phyloP scores from a whole-genome alignment of 2,329 filamentous ascomycete genomes.

The Xylaria sp. region DNA sequence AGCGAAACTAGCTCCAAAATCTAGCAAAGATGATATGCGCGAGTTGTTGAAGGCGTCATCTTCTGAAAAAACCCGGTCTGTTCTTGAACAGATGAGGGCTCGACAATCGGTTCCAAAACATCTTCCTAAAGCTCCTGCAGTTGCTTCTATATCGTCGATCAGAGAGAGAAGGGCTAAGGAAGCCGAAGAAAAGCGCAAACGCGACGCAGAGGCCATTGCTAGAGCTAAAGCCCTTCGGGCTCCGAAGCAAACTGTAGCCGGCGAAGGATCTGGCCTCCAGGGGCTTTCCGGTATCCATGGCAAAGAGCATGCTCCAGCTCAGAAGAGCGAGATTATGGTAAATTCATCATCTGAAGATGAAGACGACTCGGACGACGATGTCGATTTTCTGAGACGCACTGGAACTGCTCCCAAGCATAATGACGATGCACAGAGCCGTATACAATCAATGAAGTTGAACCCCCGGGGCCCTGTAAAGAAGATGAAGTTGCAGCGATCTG shows the following conservation, averaged over 20 bases:
- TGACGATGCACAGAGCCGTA: conserved; percentile 60
- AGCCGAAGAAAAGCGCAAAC: conserved; percentile 77
- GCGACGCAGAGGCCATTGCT: conserved; percentile 78
- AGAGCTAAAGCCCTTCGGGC: conserved; percentile 71
- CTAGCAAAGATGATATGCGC: conserved; percentile 60
- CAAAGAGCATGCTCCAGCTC: conserved; percentile 76
- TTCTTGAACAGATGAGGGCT: conserved; percentile 60
- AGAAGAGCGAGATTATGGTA: conserved; percentile 91
- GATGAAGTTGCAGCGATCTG: conserved; percentile 79
- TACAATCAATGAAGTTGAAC: conserved; percentile 63
- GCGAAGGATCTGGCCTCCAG: conserved; percentile 81
- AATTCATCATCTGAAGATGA: conserved; percentile 82
- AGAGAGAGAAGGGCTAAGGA: conserved; percentile 79
- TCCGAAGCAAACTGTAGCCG: conserved; percentile 66
- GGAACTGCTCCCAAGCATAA: conserved; percentile 61
- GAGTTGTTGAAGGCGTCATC: conserved; percentile 58
- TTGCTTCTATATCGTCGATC: conserved; percentile 65
- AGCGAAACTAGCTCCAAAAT: conserved; percentile 44
- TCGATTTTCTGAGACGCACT: conserved; percentile 60
- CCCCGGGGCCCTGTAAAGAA: conserved; percentile 84
- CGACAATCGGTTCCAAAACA: conserved; percentile 45
- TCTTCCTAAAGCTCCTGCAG: conserved; percentile 51
- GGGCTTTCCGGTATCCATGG: conserved; percentile 76
- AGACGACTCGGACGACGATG: conserved; percentile 71
- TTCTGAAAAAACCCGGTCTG: conserved; percentile 57